Evolutionary conservation across 495 filamentous ascomycete genomes (phyloP), one percentile per base, ranked within the genome.

Genomic region (Tricharina praecox): DNA sequence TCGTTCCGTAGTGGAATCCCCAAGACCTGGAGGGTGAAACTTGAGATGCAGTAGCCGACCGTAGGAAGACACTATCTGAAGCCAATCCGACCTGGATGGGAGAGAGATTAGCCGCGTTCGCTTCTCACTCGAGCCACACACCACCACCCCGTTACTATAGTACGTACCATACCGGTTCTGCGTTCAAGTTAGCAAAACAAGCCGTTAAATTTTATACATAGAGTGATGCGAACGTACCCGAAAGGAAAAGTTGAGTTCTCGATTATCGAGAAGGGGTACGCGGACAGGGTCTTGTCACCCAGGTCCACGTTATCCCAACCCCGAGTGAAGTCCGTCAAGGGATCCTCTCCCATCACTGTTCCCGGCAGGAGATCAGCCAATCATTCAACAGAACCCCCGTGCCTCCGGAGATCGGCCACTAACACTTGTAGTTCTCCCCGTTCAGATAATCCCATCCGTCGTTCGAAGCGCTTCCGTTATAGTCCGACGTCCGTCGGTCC

Each of bases 391-490:
- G n/a, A n/a, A n/a, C n/a, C n/a, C n/a, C n/a, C n/a, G n/a, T n/a
- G n/a, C n/a, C n/a, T n/a, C n/a, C n/a, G n/a, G n/a, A n/a, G n/a
- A n/a, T n/a, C n/a, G n/a, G n/a, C n/a, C n/a, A 23, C 16, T 33
- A 47, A 58, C 55, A 25, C 16, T 25, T 4, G 32, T 59, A 59
- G 16, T 43, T 42, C 9, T 45, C 51, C 21, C 11, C 38, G 19
- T 59, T 53, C 4, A 59, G 55, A 36, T 26, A 59, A 45, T 59
- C 56, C 54, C 54, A 59, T 3, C 56, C 56, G 7, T 45, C 30
- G 10, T 59, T 59, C 21, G 15, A 11, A n/a, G 48, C 50, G 9
- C 49, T 50, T 2, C 55, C 56, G 8, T 58, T 54, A 33, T 45
- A 58, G 1, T 30, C 18, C 11, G 24, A 21, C 18, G 52, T 53